Percentiles rank a stretch among this genome's conserved stretches.
Evolutionary conservation across 1,284 basidiomycete species (phyloP).

Genomic region (Paramarasmius palmivorus): DNA sequence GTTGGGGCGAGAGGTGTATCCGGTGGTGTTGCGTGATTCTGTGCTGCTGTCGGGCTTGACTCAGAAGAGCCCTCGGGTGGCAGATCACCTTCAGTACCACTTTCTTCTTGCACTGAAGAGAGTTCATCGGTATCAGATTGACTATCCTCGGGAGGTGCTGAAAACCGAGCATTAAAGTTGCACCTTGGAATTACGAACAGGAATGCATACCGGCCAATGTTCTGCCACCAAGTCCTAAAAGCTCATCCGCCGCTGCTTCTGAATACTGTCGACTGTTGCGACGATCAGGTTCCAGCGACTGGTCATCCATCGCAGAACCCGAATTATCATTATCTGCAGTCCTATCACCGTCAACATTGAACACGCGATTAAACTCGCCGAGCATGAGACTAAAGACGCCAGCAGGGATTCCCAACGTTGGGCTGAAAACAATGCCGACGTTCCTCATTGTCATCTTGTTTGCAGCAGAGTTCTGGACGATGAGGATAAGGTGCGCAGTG

Average conservation of each 20-base stretch:
- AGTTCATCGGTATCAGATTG: constrained; percentile 69
- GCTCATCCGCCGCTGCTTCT: constrained; percentile 74
- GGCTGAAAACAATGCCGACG: constrained; percentile 97
- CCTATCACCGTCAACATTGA: constrained; percentile 67
- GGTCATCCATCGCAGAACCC: constrained; percentile 25
- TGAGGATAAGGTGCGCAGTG: constrained; percentile 93
- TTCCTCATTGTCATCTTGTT: constrained; percentile 99
- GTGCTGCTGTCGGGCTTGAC: constrained; percentile 40
- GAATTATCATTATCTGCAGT: constrained; percentile 34
- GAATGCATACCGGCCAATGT: constrained; percentile 54
- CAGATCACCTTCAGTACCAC: constrained; percentile 64
- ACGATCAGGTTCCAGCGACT: constrained; percentile 37
- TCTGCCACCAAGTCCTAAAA: constrained; percentile 73
- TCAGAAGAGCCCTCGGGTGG: constrained; percentile 48
- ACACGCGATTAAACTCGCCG: constrained; percentile 87
- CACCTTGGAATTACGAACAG: constrained; percentile 12
- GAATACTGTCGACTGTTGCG: constrained; percentile 81
- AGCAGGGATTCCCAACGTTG: constrained; percentile 92
- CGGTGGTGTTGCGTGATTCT: constrained; percentile 28
- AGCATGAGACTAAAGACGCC: constrained; percentile 94
- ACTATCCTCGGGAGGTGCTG: constrained; percentile 57
- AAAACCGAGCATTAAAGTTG: constrained; percentile 20
- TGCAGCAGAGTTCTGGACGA: constrained; percentile 85
- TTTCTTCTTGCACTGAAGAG: constrained; percentile 63
- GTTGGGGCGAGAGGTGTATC: constrained; percentile 37